Base-by-base conservation (phyloP, 2,329 filamentous ascomycete species). In the Botrytis paeoniae region DNA sequence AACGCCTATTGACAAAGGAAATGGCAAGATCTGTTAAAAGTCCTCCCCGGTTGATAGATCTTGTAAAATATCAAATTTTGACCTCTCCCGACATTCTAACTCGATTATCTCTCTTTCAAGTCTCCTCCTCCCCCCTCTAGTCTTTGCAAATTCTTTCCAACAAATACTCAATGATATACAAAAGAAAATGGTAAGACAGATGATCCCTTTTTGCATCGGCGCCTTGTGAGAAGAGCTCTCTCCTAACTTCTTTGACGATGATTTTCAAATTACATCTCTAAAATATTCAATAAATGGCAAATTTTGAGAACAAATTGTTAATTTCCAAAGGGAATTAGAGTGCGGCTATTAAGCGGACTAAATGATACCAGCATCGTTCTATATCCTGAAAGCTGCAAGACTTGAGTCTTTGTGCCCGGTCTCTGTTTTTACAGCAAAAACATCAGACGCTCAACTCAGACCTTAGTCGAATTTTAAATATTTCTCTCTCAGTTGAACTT, bases 61-160 rank as follows among this genome's bases (percentile, higher is more conserved):
- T 25, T 25, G 57, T 22, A 20, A 35, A 59, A n/a, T 16, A 14
- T n/a, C 48, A n/a, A 51, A n/a, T 54, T 54, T 1, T n/a, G 1
- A 54, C 12, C 48, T 16, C 25, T 12, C 6, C 4, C 20, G 54
- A 20, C 57, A 3, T 35, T 59, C 29, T 3, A 35, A 59, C n/a
- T 32, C 20, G 6, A 7, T 8, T 6, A 54, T 60, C 5, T 37
- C 57, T 12, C 9, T 14, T 22, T 22, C 3, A 25, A 60, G 1
- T 3, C 0, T 35, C 20, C 57, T 0, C 12, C 2, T 25, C 9
- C n/a, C n/a, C n/a, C 18, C 1, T 25, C 20, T 7, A 25, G 25
- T 1, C 2, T 4, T 20, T 1, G 1, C 57, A 3, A 60, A 10
- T 14, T 0, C 6, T 25, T 32, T 14, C 5, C 12, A 39, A n/a